Conservation (phyloP, 1,284 basidiomycete genomes). For the Ustilago tritici region DNA sequence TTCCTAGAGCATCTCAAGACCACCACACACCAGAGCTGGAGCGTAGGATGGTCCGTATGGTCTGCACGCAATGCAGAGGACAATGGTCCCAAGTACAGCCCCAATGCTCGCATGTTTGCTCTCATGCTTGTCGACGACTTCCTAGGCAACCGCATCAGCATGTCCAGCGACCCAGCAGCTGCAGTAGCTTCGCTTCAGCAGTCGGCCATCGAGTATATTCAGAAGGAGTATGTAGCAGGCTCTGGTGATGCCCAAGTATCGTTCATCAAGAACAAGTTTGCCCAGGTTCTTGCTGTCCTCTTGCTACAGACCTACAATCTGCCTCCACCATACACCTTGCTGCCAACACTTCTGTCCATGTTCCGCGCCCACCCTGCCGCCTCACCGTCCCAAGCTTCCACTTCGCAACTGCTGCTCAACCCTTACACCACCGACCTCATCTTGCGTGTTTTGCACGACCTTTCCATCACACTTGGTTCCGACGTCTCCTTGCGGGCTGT, state of each 20-base stretch:
- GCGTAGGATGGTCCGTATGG: slow-evolving; percentile 69
- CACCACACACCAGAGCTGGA: slow-evolving; percentile 82
- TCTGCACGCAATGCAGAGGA: slow-evolving; percentile 72
- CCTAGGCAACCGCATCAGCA: slow-evolving; percentile 76
- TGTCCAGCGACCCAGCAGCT: slow-evolving; percentile 48
- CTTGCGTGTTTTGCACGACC: slow-evolving; percentile 66
- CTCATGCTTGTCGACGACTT: slow-evolving; percentile 87
- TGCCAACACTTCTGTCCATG: slow-evolving; percentile 71
- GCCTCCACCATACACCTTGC: slow-evolving; percentile 82
- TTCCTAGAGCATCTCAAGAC: slow-evolving; percentile 82
- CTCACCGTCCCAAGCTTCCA: slow-evolving; percentile 75
- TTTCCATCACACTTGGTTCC: slow-evolving; percentile 67
- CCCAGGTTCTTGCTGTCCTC: slow-evolving; percentile 93
- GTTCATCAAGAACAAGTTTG: slow-evolving; percentile 93
- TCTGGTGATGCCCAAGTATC: slow-evolving; percentile 57
- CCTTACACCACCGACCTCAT: slow-evolving; percentile 82
- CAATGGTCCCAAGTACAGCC: slow-evolving; percentile 76
- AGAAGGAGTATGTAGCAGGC: slow-evolving; percentile 63
- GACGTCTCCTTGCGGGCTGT: slow-evolving; percentile 66
- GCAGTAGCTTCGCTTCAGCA: slow-evolving; percentile 66
- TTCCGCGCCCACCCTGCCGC: slow-evolving; percentile 71
- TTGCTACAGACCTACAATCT: slow-evolving; percentile 91
- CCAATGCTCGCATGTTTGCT: slow-evolving; percentile 85
- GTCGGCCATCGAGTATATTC: slow-evolving; percentile 61
- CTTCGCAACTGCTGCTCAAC: slow-evolving; percentile 80